phyloP scores from a whole-genome alignment of 495 filamentous ascomycete genomes.

The Tuber microsphaerosporum region DNA sequence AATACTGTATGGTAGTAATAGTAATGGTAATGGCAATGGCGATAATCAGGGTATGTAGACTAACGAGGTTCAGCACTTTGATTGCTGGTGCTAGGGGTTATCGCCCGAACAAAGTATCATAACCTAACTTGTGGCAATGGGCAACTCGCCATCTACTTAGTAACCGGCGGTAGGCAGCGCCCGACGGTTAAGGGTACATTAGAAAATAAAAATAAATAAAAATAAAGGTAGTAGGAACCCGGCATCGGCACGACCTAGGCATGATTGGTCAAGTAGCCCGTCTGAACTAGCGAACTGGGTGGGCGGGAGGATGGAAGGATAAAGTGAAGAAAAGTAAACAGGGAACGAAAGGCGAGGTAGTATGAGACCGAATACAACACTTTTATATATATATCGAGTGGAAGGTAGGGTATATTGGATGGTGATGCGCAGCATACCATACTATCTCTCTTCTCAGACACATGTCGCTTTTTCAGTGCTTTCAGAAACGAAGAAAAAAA shows the following conservation, averaged over 20 bases:
- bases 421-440: background rate
- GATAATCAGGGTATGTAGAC: background rate
- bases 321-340: background rate
- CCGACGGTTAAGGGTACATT: background rate
- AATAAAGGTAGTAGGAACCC: background rate
- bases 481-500: background rate
- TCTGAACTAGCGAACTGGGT: background rate
- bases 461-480: background rate
- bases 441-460: background rate
- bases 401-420: background rate
- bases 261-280: background rate
- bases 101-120: background rate
- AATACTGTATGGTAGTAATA: background rate
- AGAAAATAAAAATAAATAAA: background rate
- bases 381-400: background rate
- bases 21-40: background rate
- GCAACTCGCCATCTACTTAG: background rate
- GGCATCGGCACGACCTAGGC: background rate
- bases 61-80: background rate
- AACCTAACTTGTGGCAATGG: background rate
- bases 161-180: background rate
- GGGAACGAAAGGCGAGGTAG: slow-evolving; percentile 5
- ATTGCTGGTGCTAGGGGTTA: background rate
- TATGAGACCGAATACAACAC: background rate
- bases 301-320: background rate